Base-by-base conservation (phyloP, 768 basidiomycete genomes). In the Termitomyces sp. region DNA sequence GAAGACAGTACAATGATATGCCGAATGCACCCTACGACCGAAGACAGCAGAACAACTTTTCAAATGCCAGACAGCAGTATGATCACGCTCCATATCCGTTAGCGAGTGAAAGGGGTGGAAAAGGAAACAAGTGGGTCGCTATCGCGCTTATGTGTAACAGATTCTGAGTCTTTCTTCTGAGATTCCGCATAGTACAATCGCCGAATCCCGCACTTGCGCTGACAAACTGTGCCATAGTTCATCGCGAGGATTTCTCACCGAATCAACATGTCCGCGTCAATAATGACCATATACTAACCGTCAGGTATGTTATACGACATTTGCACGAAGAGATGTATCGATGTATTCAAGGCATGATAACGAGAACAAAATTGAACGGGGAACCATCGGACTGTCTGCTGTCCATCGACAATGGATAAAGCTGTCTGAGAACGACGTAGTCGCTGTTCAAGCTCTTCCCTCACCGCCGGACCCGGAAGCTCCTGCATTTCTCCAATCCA, bases 401-500 rank as follows among this genome's bases (percentile, higher is more conserved):
- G 73, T 84, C 58, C 91, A 94, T 58, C 83, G 97, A 10, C 86
- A 91, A 73, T 99, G 94, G 94, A 88, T 94, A 44, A 87, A 87
- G 5, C 78, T 98, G 7, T 93, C 93, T 16, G 71, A 88, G 41
- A 71, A 93, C 0, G 94, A 97, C 67, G 67, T 76, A 15, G 88
- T 91, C 53, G 81, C 86, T 16, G 78, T 96, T 39, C 85, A 89
- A 55, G 71, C 81, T 2, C 78, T 92, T 22, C 76, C 82, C 16
- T 68, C 80, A 7, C 76, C 82, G 31, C 80, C 82, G 0, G 75
- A 80, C 51, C 77, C 77, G 16, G 59, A 68, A 15, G 75, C 81
- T 10, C 81, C 83, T 16, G 71, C 83, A 6, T 95, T 84, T 70
- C 76, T 96, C 16, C 83, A 88, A 62, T 86, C 85, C 3, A 73